Conservation (phyloP, 139 green algal species). For the Eudorina sp. region DNA sequence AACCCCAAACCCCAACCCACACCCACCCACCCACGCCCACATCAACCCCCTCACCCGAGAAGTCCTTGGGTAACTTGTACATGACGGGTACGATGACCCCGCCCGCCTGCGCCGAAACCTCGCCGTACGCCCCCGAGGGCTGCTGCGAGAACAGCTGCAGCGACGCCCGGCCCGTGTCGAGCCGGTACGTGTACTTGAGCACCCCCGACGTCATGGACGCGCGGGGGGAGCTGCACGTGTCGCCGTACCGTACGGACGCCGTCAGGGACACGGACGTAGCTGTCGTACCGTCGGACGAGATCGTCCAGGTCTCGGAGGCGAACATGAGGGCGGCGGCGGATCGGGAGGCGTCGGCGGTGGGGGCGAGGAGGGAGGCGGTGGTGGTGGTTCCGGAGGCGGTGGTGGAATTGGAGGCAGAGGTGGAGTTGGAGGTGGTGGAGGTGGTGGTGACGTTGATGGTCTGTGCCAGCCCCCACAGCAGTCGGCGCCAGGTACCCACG, state of each 20-base stretch:
- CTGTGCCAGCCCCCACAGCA: conserved; percentile 27
- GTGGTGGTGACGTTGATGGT: neutral
- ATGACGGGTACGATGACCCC: conserved; percentile 61
- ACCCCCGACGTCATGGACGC: neutral
- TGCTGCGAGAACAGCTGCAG: conserved; percentile 62
- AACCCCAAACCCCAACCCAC: neutral
- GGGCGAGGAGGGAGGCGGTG: neutral
- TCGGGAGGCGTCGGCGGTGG: neutral
- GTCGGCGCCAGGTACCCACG: conserved; percentile 13
- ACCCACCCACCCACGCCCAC: neutral
- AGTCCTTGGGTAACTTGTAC: conserved; percentile 11
- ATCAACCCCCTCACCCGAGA: neutral
- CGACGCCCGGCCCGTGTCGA: neutral
- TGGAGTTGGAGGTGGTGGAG: neutral
- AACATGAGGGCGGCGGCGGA: conserved; percentile 25
- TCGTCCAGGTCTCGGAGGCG: neutral
- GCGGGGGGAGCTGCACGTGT: neutral
- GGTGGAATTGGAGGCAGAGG: neutral
- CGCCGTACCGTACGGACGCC: conserved; percentile 23
- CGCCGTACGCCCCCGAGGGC: conserved; percentile 43
- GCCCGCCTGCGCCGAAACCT: conserved; percentile 53
- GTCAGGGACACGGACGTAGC: neutral
- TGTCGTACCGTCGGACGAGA: neutral
- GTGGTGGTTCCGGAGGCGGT: neutral
- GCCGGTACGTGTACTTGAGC: conserved; percentile 52